Evolutionary conservation across 768 basidiomycete genomes (phyloP), one percentile per base, ranked within the genome.

Genomic region (Trametes gibbosa): DNA sequence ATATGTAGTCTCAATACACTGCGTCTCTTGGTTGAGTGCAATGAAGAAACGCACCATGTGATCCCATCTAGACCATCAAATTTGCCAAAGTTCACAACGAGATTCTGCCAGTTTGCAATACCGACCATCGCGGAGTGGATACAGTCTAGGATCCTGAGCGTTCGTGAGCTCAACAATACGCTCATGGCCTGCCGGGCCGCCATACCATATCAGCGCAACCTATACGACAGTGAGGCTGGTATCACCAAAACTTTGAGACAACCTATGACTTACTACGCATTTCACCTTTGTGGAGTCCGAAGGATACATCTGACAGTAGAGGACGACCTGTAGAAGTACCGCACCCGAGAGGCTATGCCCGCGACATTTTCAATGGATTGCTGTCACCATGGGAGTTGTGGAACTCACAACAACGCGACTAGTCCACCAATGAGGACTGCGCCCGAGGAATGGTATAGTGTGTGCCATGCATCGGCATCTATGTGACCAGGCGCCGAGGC

Each of bases 91-190:
- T 63, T 59, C 13, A 32, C 56, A 1, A 69, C 62, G 13, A 69
- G 61, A 40, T 66, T 68, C 12, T 53, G 14, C 67, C 67, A 69
- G 53, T 60, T 58, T 6, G 68, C 58, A 3, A 59, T 47, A 27
- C 56, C 62, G 19, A 68, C 61, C 45, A 68, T 50, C 19, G 51
- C 42, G 13, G 66, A 63, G 41, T 69, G 68, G 16, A 65, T 39
- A 13, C 66, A 39, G 49, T 69, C 68, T 2, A 69, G 49, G 6
- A 64, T 14, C 66, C 68, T 69, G 43, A 9, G 2, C 34, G 21
- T n/a, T 10, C 9, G 32, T 27, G 19, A 14, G 12, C 24, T 12
- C 19, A 19, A 32, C 29, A 32, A 32, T 32, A 10, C 5, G 29
- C 10, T 4, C 29, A 32, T 32, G 29, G 4, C 29, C 10, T 32